Evolutionary conservation across 768 basidiomycete species (phyloP).

Genomic region (Russula sp.): DNA sequence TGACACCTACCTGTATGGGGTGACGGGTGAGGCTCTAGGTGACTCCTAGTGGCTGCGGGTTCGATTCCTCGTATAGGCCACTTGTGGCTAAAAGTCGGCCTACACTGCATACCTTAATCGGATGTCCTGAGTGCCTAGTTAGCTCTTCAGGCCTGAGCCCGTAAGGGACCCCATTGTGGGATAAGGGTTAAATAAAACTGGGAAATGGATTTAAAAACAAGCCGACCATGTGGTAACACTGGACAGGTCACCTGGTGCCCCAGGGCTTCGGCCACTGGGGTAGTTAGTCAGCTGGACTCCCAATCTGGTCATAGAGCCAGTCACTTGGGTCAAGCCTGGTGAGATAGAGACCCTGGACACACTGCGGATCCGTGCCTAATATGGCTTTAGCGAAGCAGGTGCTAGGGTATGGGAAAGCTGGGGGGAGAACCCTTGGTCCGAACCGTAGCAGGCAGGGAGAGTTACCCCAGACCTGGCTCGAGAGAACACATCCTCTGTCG

Average conservation of each 20-base stretch:
- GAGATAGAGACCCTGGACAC: too few relatives aligned
- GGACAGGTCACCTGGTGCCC: background rate
- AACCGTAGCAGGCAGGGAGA: too few relatives aligned
- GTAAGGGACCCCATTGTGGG: background rate
- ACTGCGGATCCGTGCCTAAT: too few relatives aligned
- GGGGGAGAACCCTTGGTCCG: too few relatives aligned
- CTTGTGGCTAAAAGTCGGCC: background rate
- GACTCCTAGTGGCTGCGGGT: background rate
- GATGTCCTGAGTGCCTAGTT: too few relatives aligned
- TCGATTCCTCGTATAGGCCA: background rate
- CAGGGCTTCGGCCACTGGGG: background rate
- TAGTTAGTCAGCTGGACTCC: background rate
- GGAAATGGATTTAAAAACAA: background rate
- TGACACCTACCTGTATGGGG: background rate
- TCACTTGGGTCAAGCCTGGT: too few relatives aligned
- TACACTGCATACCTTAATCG: background rate
- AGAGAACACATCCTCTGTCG: too few relatives aligned
- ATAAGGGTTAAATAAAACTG: background rate
- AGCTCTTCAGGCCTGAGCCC: too few relatives aligned
- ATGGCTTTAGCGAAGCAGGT: too few relatives aligned
- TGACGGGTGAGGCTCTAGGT: background rate
- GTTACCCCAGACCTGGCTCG: too few relatives aligned
- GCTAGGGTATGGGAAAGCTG: too few relatives aligned
- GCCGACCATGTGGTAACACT: background rate
- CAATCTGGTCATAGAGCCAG: too few relatives aligned